phyloP scores from a whole-genome alignment of 495 filamentous ascomycete genomes.

The Penicillium soppii region DNA sequence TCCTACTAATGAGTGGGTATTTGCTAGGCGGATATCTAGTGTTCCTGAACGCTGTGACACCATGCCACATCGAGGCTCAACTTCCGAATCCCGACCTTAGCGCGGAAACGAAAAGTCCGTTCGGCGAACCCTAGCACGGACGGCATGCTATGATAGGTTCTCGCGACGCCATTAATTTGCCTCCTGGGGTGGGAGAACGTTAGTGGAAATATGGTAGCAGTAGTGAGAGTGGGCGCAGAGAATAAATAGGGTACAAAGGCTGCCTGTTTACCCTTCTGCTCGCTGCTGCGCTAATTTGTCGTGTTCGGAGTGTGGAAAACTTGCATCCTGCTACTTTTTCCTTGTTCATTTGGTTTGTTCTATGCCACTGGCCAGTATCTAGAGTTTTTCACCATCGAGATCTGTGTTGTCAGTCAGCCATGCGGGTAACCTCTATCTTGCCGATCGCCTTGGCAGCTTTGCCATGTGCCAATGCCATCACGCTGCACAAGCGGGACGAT shows the following conservation, averaged over 20 bases:
- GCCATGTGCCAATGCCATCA: conserved; percentile 22
- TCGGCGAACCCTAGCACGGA: background rate
- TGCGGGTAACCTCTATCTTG: conserved; percentile 15
- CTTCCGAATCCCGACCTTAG: conserved; percentile 8
- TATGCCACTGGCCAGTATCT: too few relatives aligned
- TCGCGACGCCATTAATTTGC: background rate
- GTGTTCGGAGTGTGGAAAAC: background rate
- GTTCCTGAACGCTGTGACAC: too few relatives aligned
- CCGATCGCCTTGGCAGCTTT: conserved; percentile 14
- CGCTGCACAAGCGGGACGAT: conserved; percentile 23
- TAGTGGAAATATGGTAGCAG: background rate
- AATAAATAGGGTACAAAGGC: background rate
- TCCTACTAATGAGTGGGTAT: too few relatives aligned
- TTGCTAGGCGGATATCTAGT: too few relatives aligned
- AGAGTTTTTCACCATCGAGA: background rate
- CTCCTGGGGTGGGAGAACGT: background rate
- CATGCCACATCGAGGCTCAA: background rate
- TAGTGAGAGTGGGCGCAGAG: background rate
- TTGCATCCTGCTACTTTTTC: background rate
- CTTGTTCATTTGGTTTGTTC: too few relatives aligned
- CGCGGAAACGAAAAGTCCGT: background rate
- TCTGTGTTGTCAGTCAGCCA: conserved; percentile 2
- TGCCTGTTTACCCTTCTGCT: background rate
- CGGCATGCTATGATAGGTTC: background rate
- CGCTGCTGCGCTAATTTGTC: too few relatives aligned